Evolutionary conservation across 208 protist genomes (phyloP).

Genomic region (Herpetomonas tarakana): DNA sequence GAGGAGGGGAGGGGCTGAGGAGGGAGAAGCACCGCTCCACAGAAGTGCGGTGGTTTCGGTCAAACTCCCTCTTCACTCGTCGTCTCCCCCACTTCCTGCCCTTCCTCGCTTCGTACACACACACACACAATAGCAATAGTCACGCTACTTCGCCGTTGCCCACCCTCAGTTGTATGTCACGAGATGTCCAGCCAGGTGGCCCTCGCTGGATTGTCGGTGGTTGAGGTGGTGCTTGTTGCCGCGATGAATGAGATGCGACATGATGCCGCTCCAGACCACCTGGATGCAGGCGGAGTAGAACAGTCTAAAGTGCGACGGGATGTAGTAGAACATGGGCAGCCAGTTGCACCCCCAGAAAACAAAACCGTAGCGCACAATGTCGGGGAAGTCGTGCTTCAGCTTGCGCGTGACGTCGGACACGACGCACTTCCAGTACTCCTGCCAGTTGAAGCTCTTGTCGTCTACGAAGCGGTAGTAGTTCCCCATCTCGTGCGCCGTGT

Average conservation of each 20-base stretch:
- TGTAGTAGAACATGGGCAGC: conserved; percentile 84
- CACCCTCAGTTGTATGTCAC: not conserved
- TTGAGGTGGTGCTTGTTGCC: conserved; percentile 1
- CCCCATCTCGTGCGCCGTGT: conserved; percentile 48
- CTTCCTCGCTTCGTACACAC: too few relatives aligned
- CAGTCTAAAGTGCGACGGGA: conserved; percentile 69
- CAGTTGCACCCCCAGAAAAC: conserved; percentile 79
- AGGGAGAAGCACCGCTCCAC: too few relatives aligned
- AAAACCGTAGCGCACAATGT: conserved; percentile 59
- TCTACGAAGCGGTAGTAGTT: conserved; percentile 54
- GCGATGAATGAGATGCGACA: conserved; percentile 73
- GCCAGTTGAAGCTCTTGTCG: conserved; percentile 42
- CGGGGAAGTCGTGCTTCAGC: conserved; percentile 59
- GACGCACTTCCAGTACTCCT: conserved; percentile 56
- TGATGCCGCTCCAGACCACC: conserved; percentile 74
- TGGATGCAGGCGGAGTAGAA: conserved; percentile 58
- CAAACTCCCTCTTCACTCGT: too few relatives aligned
- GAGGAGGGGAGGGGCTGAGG: too few relatives aligned
- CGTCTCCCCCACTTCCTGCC: too few relatives aligned
- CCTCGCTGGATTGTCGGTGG: not conserved
- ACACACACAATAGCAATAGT: too few relatives aligned
- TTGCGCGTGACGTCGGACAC: conserved; percentile 34
- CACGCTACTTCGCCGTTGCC: too few relatives aligned
- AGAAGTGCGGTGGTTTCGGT: too few relatives aligned
- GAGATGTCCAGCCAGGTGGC: not conserved